Evolutionary conservation across 2,329 filamentous ascomycete species (phyloP).

Genomic region (Drechslera avenae): DNA sequence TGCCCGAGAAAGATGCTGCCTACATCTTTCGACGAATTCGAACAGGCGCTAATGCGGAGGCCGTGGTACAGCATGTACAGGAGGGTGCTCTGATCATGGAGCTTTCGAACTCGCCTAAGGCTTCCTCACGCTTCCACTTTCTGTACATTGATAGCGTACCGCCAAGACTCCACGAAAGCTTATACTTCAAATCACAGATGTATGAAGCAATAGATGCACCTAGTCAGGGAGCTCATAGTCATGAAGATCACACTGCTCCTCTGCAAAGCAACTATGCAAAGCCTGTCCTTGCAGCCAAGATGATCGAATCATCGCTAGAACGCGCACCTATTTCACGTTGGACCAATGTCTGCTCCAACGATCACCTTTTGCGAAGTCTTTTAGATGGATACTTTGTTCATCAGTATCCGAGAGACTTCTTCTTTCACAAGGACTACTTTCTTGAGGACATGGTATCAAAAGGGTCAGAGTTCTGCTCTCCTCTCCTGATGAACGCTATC

Average conservation of each 20-base stretch:
- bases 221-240: background rate
- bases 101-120: constrained; percentile 17
- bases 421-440: constrained; percentile 26
- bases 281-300: constrained; percentile 21
- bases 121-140: constrained; percentile 20
- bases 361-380: constrained; percentile 20
- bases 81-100: constrained; percentile 19
- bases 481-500: constrained; percentile 27
- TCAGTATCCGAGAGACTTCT: constrained; percentile 16
- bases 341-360: constrained; percentile 24
- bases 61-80: constrained; percentile 16
- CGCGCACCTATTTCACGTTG: constrained; percentile 21
- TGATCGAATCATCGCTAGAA: constrained; percentile 22
- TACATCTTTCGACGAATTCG: constrained; percentile 21
- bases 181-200: constrained; percentile 15
- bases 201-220: constrained; percentile 11
- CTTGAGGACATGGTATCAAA: constrained; percentile 24
- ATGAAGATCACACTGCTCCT: background rate
- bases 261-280: constrained; percentile 19
- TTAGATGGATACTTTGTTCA: constrained; percentile 19
- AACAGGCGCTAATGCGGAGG: constrained; percentile 16
- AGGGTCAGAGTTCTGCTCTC: constrained; percentile 19
- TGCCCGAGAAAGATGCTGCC: constrained; percentile 18
- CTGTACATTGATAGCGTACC: constrained; percentile 18
- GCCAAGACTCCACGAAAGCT: constrained; percentile 7